phyloP scores from a whole-genome alignment of 176 grass and related monocot species.

The Poa annua region DNA sequence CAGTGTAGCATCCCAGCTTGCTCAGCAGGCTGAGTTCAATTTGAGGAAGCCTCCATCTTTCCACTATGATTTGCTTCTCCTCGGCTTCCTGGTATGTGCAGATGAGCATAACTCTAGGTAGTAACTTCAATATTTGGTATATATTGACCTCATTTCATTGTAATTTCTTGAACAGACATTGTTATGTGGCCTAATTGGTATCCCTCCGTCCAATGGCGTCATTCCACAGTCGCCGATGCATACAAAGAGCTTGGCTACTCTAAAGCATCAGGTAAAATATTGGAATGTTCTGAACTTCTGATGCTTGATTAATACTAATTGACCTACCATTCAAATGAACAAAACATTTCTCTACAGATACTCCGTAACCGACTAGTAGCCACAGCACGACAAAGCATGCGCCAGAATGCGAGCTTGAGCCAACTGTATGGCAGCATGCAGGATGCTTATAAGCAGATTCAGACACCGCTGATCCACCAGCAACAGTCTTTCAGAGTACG shows the following conservation, averaged over 20 bases:
- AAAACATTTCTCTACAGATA: conserved; percentile 58
- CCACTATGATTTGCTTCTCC: conserved; percentile 97
- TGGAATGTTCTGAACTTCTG: conserved; percentile 11
- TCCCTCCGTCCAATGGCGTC: conserved; percentile 98
- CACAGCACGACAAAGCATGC: conserved; percentile 71
- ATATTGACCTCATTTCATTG: neutral
- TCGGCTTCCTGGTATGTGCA: conserved; percentile 86
- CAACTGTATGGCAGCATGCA: conserved; percentile 92
- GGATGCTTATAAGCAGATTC: conserved; percentile 87
- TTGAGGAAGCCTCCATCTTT: conserved; percentile 95
- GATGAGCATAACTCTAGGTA: conserved; percentile 33
- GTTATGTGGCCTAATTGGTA: conserved; percentile 88
- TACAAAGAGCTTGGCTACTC: conserved; percentile 96
- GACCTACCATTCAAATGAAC: conserved; percentile 14
- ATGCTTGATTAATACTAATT: conserved; percentile 2
- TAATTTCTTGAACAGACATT: conserved; percentile 72
- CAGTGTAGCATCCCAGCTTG: conserved; percentile 95
- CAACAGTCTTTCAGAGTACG: conserved; percentile 57
- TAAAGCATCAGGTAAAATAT: conserved; percentile 87
- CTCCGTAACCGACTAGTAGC: conserved; percentile 80
- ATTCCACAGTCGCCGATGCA: conserved; percentile 99
- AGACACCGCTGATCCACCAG: conserved; percentile 83
- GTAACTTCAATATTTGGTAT: conserved; percentile 13
- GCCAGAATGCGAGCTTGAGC: conserved; percentile 85
- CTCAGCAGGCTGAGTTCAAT: conserved; percentile 97